phyloP scores from a whole-genome alignment of 768 basidiomycete genomes.

The Dacryopinax spathularia region DNA sequence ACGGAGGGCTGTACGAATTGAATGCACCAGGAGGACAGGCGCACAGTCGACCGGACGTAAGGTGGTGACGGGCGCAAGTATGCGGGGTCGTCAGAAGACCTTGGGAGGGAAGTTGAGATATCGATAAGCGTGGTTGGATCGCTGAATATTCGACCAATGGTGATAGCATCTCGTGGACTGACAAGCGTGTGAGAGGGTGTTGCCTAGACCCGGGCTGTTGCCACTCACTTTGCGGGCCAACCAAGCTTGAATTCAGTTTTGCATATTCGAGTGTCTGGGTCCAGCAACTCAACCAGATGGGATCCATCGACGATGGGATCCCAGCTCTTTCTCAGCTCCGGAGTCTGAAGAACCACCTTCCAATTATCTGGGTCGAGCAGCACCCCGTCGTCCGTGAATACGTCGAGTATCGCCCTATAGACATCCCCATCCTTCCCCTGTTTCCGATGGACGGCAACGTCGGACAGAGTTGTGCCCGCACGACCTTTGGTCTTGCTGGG shows the following conservation, averaged over 20 bases:
- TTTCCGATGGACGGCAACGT: constrained; percentile 68
- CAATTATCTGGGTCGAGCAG: constrained; percentile 54
- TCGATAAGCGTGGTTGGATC: constrained; percentile 75
- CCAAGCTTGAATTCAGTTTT: constrained; percentile 87
- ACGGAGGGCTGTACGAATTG: constrained; percentile 40
- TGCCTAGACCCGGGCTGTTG: constrained; percentile 9
- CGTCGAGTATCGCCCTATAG: constrained; percentile 69
- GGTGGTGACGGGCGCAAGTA: constrained; percentile 86
- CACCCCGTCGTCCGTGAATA: constrained; percentile 49
- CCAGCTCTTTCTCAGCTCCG: constrained; percentile 81
- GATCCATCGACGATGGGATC: constrained; percentile 85
- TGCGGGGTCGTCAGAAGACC: constrained; percentile 77
- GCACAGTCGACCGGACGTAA: constrained; percentile 76
- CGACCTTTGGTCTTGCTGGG: constrained; percentile 51
- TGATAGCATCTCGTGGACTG: constrained; percentile 87
- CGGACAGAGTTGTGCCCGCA: constrained; percentile 43
- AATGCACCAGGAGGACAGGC: constrained; percentile 86
- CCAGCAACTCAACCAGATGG: constrained; percentile 70
- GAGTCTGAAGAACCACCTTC: constrained; percentile 69
- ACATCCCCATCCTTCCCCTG: constrained; percentile 57
- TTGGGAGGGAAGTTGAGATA: constrained; percentile 85
- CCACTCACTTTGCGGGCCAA: constrained; percentile 95
- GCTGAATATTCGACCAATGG: constrained; percentile 73
- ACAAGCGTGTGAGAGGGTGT: not conserved
- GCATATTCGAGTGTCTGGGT: constrained; percentile 67